phyloP scores from a whole-genome alignment of 192 early-diverging fungal species.

The Lunasporangiospora selenospora region DNA sequence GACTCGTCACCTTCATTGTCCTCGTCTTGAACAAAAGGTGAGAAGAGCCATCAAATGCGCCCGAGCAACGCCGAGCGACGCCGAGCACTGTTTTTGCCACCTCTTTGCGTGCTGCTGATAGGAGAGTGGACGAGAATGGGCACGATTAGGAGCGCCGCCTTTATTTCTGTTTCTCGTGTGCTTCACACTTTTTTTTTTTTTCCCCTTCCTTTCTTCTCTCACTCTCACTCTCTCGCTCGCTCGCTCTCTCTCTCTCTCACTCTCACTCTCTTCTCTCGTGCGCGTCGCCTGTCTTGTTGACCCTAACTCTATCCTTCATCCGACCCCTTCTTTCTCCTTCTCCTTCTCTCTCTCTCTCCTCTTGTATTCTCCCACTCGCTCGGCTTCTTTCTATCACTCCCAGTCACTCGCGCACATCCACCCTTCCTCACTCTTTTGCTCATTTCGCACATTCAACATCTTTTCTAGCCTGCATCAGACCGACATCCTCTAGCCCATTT shows the following conservation, averaged over 20 bases:
- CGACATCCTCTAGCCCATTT: no score
- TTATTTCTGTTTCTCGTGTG: background rate
- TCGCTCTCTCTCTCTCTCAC: background rate
- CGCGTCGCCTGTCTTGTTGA: no score
- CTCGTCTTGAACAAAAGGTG: no score
- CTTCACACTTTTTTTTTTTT: background rate
- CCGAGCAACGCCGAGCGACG: no score
- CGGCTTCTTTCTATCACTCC: background rate
- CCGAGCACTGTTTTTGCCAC: background rate
- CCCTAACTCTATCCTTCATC: background rate
- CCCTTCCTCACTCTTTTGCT: background rate
- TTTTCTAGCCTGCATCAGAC: no score
- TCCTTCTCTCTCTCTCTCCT: background rate
- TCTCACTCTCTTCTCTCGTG: no score
- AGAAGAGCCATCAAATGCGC: no score
- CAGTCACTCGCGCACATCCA: conserved; percentile 1
- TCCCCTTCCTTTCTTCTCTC: background rate
- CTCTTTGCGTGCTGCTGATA: no score
- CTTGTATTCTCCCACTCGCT: background rate
- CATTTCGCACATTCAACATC: background rate
- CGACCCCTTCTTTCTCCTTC: background rate
- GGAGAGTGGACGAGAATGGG: no score
- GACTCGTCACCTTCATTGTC: no score
- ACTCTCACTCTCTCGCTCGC: background rate
- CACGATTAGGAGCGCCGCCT: no score